These are phyloP conservation scores for Blastobotrys capitulatus DNA, from an alignment of 1,139 yeast genomes.

Conservation along the genomic window DNA sequence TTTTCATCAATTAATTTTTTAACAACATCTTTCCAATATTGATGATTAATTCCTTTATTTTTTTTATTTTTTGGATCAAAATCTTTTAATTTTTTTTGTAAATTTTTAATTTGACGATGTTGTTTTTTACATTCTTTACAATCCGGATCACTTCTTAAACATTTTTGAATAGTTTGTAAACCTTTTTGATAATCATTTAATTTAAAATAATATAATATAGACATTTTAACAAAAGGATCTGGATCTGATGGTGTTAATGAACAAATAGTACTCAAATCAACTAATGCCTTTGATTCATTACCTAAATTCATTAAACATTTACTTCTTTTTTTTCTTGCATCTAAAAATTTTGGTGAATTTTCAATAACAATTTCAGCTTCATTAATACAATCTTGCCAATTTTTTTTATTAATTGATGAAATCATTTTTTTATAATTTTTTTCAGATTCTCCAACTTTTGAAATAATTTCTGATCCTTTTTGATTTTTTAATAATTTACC, in stretches of 20 bases:
- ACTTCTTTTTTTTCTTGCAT: slow-evolving; percentile 29
- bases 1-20: slow-evolving; percentile 19
- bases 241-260: slow-evolving; percentile 23
- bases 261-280: slow-evolving; percentile 31
- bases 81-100: slow-evolving; percentile 28
- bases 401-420: slow-evolving; percentile 18
- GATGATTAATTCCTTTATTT: slow-evolving; percentile 32
- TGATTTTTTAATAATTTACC: slow-evolving; percentile 13
- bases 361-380: slow-evolving; percentile 29
- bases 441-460: slow-evolving; percentile 5
- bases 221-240: slow-evolving; percentile 28
- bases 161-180: slow-evolving; percentile 46
- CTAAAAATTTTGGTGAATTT: slow-evolving; percentile 27
- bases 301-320: slow-evolving; percentile 31
- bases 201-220: slow-evolving; percentile 46
- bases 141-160: slow-evolving; percentile 69
- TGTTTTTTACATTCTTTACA: slow-evolving; percentile 46
- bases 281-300: slow-evolving; percentile 30
- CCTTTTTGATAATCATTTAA: slow-evolving; percentile 49
- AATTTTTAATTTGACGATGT: slow-evolving; percentile 43
- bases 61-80: slow-evolving; percentile 15
- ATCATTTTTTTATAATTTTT: slow-evolving; percentile 14
- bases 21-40: slow-evolving; percentile 32
- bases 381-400: slow-evolving; percentile 28
- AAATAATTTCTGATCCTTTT: slow-evolving; percentile 1